Percentiles rank a stretch among this genome's conserved stretches.
These are phyloP conservation scores for Mycosphaerella sp. DNA, from an alignment of 2,329 filamentous ascomycete genomes.

Conservation along the genomic window DNA sequence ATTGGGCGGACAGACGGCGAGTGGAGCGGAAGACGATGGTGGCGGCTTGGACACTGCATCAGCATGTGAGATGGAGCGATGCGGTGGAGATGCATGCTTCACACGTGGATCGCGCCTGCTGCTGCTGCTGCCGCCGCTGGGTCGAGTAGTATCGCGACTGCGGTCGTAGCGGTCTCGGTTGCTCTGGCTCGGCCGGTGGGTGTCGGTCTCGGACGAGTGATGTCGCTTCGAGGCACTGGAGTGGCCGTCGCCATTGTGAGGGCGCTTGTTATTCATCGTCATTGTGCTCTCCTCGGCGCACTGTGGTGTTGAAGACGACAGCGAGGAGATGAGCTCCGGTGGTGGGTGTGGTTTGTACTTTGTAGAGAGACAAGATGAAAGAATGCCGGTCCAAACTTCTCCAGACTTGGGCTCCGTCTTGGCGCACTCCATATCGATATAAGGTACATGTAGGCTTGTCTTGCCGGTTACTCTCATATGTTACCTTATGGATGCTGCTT, in stretches of 20 bases:
- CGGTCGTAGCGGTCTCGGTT: conserved; percentile 8
- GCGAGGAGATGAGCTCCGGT: conserved; percentile 32
- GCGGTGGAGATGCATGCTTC: not conserved
- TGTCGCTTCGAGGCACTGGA: conserved; percentile 11
- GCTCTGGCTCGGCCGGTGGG: not conserved
- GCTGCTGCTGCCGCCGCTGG: not conserved
- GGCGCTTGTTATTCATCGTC: conserved; percentile 22
- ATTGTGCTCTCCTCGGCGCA: conserved; percentile 30
- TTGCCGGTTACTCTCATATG: no score
- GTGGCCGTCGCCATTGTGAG: conserved; percentile 9
- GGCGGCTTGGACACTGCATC: conserved; percentile 21
- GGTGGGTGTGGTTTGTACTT: not conserved
- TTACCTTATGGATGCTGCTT: no score
- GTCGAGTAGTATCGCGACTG: no score
- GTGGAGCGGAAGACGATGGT: conserved; percentile 4
- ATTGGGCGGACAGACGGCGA: not conserved
- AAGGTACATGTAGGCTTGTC: no score
- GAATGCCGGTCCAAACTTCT: no score
- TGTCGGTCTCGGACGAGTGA: conserved; percentile 1
- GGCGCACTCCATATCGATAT: no score
- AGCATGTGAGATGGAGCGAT: conserved; percentile 10
- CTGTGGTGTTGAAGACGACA: conserved; percentile 19
- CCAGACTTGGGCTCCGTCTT: not conserved
- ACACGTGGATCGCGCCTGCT: not conserved
- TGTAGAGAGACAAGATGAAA: not conserved